Percentiles rank a stretch among this genome's conserved stretches.
These are phyloP conservation scores for Phialophora tarda DNA, from an alignment of 2,329 filamentous ascomycete species.

Conservation along the genomic window DNA sequence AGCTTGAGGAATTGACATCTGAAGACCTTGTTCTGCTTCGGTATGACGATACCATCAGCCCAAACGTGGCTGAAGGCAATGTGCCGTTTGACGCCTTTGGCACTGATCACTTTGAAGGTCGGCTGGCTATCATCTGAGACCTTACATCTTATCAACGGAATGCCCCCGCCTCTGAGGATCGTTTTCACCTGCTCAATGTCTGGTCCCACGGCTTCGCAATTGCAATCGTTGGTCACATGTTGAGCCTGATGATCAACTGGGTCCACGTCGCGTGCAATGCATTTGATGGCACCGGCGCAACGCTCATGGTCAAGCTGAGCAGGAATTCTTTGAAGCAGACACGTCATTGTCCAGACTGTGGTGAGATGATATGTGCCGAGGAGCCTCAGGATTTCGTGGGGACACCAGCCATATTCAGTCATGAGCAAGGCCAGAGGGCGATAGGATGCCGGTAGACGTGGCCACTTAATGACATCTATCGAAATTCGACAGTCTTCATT, in stretches of 20 bases:
- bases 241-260: background rate
- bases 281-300: background rate
- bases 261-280: background rate
- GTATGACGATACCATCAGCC: background rate
- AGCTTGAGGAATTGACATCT: background rate
- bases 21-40: background rate
- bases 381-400: slow-evolving; percentile 4
- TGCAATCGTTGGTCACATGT: background rate
- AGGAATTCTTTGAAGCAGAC: background rate
- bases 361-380: slow-evolving; percentile 3
- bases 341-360: slow-evolving; percentile 4
- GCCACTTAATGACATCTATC: slow-evolving; percentile 2
- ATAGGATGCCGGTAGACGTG: slow-evolving; percentile 1
- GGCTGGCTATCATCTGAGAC: background rate
- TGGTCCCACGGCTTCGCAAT: background rate
- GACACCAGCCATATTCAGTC: slow-evolving; percentile 2
- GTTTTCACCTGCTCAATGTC: background rate
- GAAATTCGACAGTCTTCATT: background rate
- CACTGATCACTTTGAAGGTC: background rate
- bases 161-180: background rate
- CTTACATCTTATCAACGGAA: background rate
- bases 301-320: slow-evolving; percentile 3
- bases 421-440: slow-evolving; percentile 3
- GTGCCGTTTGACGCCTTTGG: background rate
- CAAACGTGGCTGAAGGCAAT: background rate